Base-by-base conservation (phyloP, 2,329 filamentous ascomycete genomes). In the Verticillium zaregamsianum region DNA sequence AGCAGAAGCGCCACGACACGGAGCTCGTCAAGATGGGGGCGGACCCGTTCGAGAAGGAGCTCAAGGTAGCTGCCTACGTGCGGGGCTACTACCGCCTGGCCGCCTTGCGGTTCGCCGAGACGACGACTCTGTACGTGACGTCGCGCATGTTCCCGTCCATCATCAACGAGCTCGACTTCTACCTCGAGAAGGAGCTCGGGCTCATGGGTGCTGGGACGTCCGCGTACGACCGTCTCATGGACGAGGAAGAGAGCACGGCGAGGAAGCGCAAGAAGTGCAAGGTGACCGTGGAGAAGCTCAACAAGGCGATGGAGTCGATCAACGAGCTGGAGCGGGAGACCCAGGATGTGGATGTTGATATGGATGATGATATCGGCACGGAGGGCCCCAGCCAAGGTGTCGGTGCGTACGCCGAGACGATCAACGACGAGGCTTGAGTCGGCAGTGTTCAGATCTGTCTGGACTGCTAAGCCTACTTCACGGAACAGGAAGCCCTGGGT, bases 1-100 rank as follows among this genome's bases (percentile, higher is more conserved):
- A 86, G 39, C 70, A 76, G 3, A 77, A 73, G 35, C 71, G 73
- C 32, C 76, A 82, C 8, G 72, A 74, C 25, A 66, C 70, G 7
- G 79, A 86, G 31, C 64, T 78, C 7, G 66, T 71, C 14, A 82
- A 80, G 31, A 75, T 91, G 12, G 81, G 81, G 0, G 71, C 76
- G 0, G 90, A 92, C 67, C 77, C 79, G 0, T 92, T 86, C 66
- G 70, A 78, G 1, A 73, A 76, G 0, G 89, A 92, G 68, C 72
- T 93, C 0, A 77, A 82, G 9, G 84, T 90, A 0, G 83, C 90
- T 0, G 80, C 86, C 0, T 86, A 86, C 4, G 81, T 91, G 55
- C 79, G 88, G 0, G 88, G 84, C 0, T 93, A 92, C 71, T 93
- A 93, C 69, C 80, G 85, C 56, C 82, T 89, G 5, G 89, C 90